Evolutionary conservation across 495 filamentous ascomycete genomes (phyloP), one percentile per base, ranked within the genome.

Genomic region (Daldinia vernicosa): DNA sequence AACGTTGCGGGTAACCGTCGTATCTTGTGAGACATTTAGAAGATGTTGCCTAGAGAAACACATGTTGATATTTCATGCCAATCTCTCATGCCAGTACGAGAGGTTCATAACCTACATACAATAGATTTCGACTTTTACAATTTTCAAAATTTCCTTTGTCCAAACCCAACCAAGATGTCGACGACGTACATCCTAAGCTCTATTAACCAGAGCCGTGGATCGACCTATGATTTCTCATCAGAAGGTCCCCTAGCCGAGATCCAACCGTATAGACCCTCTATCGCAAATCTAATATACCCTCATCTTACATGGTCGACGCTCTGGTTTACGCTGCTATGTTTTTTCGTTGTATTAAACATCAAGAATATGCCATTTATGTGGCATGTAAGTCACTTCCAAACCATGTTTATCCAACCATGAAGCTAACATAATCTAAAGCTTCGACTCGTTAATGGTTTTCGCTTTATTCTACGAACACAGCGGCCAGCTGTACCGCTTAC

Each of bases 361-460:
- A 74, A 74, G 47, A 66, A 74, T 30, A 63, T 74, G 71, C 71
- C 71, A 14, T 67, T 74, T 12, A 71, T 74, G 60, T 74, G 71
- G 71, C 71, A 74, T 7, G 71, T 74, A 63, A 63, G 71, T 74
- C 53, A 17, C 30, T 17, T 3, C 22, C 27, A 19, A 27, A 35
- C 27, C 45, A 4, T 4, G 9, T 28, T 60, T 47, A 28, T 39
- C 2, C 3, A 11, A 3, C 4, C 3, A 17, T 52, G 14, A 11
- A 39, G 35, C 53, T 74, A 57, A 74, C 55, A 37, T 14, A 6
- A 0, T n/a, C 4, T 28, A 1, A 35, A 74, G 71, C 43, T 74
- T 28, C 67, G 71, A 43, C 67, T 78, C 32, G 56, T 78, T 19
- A 78, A 78, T 68, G 76, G 72, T 32, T 78, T 78, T 62, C 75